phyloP scores from a whole-genome alignment of 2,329 filamentous ascomycete genomes.

The Cytospora mali region DNA sequence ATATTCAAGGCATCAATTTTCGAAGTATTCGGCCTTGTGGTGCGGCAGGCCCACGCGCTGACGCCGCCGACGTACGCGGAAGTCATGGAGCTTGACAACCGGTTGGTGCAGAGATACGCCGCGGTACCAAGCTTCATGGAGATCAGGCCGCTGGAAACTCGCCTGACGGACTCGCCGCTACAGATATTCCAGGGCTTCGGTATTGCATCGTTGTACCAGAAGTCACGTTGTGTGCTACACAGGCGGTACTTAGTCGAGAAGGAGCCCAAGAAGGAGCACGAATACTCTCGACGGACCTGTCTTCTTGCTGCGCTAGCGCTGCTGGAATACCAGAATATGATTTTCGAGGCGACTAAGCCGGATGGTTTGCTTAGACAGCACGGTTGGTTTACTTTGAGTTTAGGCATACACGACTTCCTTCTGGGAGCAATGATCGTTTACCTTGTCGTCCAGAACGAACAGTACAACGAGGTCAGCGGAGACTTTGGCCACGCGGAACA shows the following conservation, averaged over 20 bases:
- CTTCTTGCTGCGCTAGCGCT: conserved; percentile 52
- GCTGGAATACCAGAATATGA: conserved; percentile 49
- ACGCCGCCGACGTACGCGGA: conserved; percentile 51
- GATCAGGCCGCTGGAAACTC: conserved; percentile 51
- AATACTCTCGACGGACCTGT: conserved; percentile 55
- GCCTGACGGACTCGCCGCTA: conserved; percentile 50
- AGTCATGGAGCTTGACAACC: conserved; percentile 50
- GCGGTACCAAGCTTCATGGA: conserved; percentile 52
- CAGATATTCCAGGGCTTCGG: conserved; percentile 57
- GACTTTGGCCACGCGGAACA: conserved; percentile 41
- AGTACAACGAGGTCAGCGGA: conserved; percentile 42
- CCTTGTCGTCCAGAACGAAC: conserved; percentile 50
- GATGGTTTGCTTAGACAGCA: conserved; percentile 55
- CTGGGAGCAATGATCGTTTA: conserved; percentile 64
- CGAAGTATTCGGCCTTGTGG: conserved; percentile 53
- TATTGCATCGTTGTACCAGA: conserved; percentile 55
- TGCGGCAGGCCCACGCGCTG: conserved; percentile 52
- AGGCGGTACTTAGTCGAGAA: conserved; percentile 53
- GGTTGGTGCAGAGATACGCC: conserved; percentile 49
- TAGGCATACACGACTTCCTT: conserved; percentile 63
- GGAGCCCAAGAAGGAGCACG: conserved; percentile 47
- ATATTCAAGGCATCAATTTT: conserved; percentile 54
- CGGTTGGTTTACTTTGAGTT: conserved; percentile 59
- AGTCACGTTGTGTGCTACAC: conserved; percentile 58
- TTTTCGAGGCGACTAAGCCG: conserved; percentile 53